phyloP scores from a whole-genome alignment of 306 rosid species.

The Urtica urens region DNA sequence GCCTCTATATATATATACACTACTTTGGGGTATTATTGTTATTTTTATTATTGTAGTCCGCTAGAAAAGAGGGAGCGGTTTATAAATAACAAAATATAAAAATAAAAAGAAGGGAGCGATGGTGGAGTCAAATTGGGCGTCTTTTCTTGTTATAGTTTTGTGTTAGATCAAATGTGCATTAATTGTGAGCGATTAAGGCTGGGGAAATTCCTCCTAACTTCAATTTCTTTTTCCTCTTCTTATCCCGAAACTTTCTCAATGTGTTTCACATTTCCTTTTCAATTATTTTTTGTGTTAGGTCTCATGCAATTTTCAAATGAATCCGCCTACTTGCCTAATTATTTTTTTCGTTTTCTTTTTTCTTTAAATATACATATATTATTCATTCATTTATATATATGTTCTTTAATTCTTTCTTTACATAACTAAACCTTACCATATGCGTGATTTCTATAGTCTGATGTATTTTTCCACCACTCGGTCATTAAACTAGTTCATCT shows the following conservation, averaged over 20 bases:
- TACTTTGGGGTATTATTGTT: not conserved
- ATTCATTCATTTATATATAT: not conserved
- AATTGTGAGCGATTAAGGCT: not conserved
- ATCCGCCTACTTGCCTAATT: not conserved
- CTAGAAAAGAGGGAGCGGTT: too few species aligned
- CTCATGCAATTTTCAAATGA: conserved; percentile 1
- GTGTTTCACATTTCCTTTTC: conserved; percentile 7
- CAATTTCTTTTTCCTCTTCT: not conserved
- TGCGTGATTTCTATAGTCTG: too few species aligned
- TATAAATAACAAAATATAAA: too few species aligned
- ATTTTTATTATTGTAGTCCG: too few species aligned
- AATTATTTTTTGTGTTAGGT: not conserved
- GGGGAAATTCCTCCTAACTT: conserved; percentile 10
- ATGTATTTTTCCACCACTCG: too few species aligned
- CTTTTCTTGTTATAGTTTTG: too few species aligned
- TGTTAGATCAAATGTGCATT: not conserved
- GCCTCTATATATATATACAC: too few species aligned
- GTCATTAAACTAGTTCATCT: too few species aligned
- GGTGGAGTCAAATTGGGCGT: not conserved
- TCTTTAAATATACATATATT: too few species aligned
- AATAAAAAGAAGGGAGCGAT: not conserved
- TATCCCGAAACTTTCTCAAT: not conserved
- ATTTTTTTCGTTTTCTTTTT: too few species aligned
- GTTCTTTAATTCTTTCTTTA: not conserved
- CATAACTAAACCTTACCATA: not conserved